Percentiles rank a stretch among this genome's conserved stretches.
Evolutionary conservation across 176 grass and related monocot species (phyloP).

Genomic region (Bolboschoenus planiculmis): DNA sequence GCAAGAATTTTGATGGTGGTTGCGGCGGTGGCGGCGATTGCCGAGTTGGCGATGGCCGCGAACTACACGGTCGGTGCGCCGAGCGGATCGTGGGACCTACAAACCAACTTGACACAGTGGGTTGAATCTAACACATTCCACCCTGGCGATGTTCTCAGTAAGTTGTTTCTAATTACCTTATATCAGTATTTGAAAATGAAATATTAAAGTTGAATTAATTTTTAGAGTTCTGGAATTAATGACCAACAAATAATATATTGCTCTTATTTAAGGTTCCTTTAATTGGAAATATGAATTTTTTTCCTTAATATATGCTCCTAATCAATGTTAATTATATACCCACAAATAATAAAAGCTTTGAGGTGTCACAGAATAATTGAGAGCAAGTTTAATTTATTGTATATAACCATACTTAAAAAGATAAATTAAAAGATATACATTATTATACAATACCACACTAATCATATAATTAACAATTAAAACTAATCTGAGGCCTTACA

Average conservation of each 20-base stretch:
- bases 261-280: neutral
- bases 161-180: neutral
- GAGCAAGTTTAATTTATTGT: neutral
- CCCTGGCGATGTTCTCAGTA: conserved; percentile 54
- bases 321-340: neutral
- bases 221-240: neutral
- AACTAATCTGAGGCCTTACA: neutral
- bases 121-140: conserved; percentile 33
- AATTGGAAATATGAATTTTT: neutral
- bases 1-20: neutral
- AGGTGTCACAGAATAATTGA: neutral
- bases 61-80: conserved; percentile 62
- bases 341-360: neutral
- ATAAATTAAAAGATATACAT: neutral
- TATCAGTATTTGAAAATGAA: neutral
- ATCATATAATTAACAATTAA: no score
- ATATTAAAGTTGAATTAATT: neutral
- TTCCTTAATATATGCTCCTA: neutral
- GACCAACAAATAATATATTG: neutral
- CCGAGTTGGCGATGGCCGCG: neutral
- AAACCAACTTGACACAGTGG: conserved; percentile 59
- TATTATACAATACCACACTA: neutral
- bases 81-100: conserved; percentile 55
- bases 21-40: neutral
- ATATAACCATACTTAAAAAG: neutral